Percentiles rank a stretch among this genome's conserved stretches.
phyloP scores from a whole-genome alignment of 2,329 filamentous ascomycete genomes.

The Fusarium dlaminii region DNA sequence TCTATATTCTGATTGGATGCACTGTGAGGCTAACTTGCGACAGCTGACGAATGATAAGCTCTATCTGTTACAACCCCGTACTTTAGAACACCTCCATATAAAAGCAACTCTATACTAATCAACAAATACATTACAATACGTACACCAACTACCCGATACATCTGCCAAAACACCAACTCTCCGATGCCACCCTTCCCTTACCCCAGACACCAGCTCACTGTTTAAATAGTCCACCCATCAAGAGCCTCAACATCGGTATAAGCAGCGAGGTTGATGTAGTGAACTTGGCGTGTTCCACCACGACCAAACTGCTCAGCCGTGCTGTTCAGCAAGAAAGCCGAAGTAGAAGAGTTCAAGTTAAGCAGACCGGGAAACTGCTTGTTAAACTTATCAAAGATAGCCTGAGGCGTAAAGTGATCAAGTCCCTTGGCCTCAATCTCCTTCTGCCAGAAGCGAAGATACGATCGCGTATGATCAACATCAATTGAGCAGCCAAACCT shows the following conservation, averaged over 20 bases:
- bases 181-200: accelerated
- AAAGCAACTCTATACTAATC: too few relatives aligned
- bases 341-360: background rate
- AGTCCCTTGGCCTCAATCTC: background rate
- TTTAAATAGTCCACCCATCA: background rate
- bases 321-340: background rate
- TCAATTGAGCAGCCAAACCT: background rate
- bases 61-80: background rate
- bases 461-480: background rate
- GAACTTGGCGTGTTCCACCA: background rate
- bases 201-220: accelerated
- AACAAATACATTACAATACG: accelerated
- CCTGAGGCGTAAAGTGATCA: background rate
- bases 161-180: accelerated
- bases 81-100: accelerated
- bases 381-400: background rate
- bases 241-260: background rate
- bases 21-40: accelerated
- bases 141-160: accelerated
- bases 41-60: accelerated
- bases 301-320: background rate
- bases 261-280: background rate
- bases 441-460: too few relatives aligned
- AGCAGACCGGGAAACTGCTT: background rate
- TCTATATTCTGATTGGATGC: background rate